A percentile compares a stretch with the other conserved stretches of the same genome.
These are phyloP conservation scores for Echites panduratus DNA, from an alignment of 257 asterid genomes.

Conservation along the genomic window DNA sequence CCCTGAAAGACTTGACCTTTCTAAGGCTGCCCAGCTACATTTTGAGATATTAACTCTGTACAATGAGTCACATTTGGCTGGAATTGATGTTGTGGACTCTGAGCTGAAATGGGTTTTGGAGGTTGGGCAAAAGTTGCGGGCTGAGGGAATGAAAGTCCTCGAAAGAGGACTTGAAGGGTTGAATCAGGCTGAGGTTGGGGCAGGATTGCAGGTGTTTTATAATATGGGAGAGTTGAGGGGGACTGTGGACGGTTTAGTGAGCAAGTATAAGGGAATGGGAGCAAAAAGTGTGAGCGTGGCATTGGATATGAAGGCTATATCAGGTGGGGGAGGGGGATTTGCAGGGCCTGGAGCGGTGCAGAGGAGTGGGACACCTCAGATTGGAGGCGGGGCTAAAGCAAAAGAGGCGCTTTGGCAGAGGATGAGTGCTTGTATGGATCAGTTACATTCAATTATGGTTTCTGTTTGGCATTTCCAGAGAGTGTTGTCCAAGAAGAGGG, in stretches of 20 bases:
- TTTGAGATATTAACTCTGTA: constrained; percentile 67
- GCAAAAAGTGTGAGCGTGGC: constrained; percentile 70
- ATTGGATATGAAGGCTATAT: constrained; percentile 89
- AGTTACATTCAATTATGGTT: constrained; percentile 68
- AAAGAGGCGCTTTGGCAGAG: constrained; percentile 96
- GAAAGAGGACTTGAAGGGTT: constrained; percentile 88
- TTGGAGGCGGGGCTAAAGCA: constrained; percentile 80
- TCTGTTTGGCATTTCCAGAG: constrained; percentile 99
- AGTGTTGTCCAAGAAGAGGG: constrained; percentile 92
- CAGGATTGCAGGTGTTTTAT: constrained; percentile 94
- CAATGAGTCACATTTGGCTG: constrained; percentile 62
- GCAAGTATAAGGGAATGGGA: constrained; percentile 77
- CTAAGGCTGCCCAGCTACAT: constrained; percentile 91
- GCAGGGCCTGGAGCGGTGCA: constrained; percentile 91
- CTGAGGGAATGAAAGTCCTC: constrained; percentile 82
- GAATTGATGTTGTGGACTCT: constrained; percentile 73
- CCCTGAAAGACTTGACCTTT: constrained; percentile 67
- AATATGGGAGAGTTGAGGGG: constrained; percentile 93
- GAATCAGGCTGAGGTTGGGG: constrained; percentile 95
- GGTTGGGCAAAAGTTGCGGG: constrained; percentile 66
- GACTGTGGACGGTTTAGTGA: constrained; percentile 82
- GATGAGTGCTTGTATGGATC: constrained; percentile 85
- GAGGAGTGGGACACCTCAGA: constrained; percentile 92
- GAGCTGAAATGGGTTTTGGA: constrained; percentile 88
- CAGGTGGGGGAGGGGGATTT: constrained; percentile 56